Evolutionary conservation across 495 filamentous ascomycete species (phyloP).

Genomic region (Delitschia confertaspora): DNA sequence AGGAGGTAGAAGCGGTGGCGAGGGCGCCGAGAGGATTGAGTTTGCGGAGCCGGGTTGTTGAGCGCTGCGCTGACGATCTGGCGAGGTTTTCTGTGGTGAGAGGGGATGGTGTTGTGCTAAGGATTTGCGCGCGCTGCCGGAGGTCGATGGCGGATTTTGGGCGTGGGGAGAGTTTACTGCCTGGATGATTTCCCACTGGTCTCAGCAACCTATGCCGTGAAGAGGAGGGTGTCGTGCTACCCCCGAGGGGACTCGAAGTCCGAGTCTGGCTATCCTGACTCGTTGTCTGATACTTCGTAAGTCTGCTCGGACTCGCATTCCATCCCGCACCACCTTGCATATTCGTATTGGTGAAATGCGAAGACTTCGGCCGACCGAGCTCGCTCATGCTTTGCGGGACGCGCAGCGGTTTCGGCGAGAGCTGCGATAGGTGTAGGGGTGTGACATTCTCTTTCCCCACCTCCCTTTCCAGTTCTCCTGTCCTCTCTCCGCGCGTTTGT

Average conservation of each 20-base stretch:
- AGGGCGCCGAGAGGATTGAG: background rate
- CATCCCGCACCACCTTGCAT: too few relatives aligned
- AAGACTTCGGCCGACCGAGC: too few relatives aligned
- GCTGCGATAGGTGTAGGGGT: conserved; percentile 1
- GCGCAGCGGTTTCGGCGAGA: background rate
- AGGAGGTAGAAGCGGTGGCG: background rate
- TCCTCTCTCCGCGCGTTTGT: background rate
- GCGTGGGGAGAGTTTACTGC: conserved; percentile 1
- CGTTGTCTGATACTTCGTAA: too few relatives aligned
- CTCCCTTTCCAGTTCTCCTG: background rate
- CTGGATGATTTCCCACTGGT: conserved; percentile 4
- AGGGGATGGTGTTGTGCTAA: too few relatives aligned
- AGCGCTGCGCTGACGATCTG: too few relatives aligned
- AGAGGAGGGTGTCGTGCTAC: background rate
- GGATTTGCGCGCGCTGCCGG: conserved; percentile 17
- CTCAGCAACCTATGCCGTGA: background rate
- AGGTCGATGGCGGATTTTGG: conserved; percentile 31
- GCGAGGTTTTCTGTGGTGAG: too few relatives aligned
- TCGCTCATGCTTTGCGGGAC: too few relatives aligned
- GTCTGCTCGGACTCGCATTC: too few relatives aligned
- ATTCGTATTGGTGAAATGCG: too few relatives aligned
- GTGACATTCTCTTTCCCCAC: conserved; percentile 10
- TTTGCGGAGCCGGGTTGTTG: too few relatives aligned
- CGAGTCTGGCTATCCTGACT: too few relatives aligned
- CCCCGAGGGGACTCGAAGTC: too few relatives aligned